Evolutionary conservation across 176 grass and related monocot genomes (phyloP).

Genomic region (Musa schizocarpa): DNA sequence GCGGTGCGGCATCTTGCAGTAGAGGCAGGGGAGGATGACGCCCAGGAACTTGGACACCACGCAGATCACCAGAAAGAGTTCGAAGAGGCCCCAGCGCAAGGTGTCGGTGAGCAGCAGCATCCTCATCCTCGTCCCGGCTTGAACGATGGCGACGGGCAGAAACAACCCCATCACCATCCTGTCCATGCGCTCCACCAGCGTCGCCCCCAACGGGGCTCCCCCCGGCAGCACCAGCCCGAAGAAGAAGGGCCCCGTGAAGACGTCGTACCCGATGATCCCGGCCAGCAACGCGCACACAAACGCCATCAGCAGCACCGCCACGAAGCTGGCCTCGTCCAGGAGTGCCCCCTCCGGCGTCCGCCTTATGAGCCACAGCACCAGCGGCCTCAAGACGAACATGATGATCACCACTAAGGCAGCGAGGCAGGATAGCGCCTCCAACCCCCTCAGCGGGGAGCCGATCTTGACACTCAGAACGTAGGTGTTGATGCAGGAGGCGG

Average conservation of each 20-base stretch:
- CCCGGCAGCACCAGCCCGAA: constrained; percentile 73
- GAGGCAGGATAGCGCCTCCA: constrained; percentile 4
- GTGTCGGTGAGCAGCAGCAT: constrained; percentile 20
- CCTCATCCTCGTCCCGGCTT: constrained; percentile 47
- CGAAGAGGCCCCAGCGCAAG: constrained; percentile 19
- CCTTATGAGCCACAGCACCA: constrained; percentile 40
- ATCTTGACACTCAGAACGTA: constrained; percentile 10
- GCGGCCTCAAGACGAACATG: constrained; percentile 34
- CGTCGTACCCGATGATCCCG: constrained; percentile 36
- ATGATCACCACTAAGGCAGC: constrained; percentile 34
- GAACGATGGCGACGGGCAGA: constrained; percentile 53
- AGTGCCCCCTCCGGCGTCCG: constrained; percentile 54
- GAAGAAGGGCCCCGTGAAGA: constrained; percentile 31
- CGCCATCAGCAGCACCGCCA: constrained; percentile 41
- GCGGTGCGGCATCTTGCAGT: constrained; percentile 38
- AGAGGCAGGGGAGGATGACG: constrained; percentile 50
- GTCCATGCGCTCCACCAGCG: constrained; percentile 68
- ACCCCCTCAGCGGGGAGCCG: not conserved
- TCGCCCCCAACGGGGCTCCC: constrained; percentile 65
- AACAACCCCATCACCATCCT: constrained; percentile 50
- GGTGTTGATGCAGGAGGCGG: not conserved
- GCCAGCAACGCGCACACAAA: constrained; percentile 32
- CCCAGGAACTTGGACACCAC: constrained; percentile 51
- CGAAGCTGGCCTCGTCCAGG: constrained; percentile 50
- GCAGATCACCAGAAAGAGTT: constrained; percentile 36